These are phyloP conservation scores for Cubamyces lactineus DNA, from an alignment of 768 basidiomycete species.

Conservation along the genomic window DNA sequence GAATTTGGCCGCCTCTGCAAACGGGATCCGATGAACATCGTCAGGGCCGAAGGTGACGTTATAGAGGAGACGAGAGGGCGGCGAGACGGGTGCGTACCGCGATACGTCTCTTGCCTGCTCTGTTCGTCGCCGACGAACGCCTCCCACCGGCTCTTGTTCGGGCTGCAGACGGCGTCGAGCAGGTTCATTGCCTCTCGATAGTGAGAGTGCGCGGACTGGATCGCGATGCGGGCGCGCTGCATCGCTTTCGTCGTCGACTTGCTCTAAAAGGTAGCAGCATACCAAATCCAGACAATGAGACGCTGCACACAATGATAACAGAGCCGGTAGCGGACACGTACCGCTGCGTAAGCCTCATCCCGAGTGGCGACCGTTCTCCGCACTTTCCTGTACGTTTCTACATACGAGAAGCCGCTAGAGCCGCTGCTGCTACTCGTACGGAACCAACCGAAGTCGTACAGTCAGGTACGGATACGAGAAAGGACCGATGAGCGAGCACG, in stretches of 20 bases:
- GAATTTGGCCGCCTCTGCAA: constrained; percentile 26
- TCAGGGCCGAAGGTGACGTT: neutral
- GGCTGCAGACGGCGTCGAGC: constrained; percentile 28
- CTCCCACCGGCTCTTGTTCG: constrained; percentile 24
- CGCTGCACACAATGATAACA: neutral
- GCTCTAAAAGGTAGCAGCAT: constrained; percentile 13
- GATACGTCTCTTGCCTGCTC: constrained; percentile 28
- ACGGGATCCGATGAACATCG: neutral
- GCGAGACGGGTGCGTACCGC: constrained; percentile 15
- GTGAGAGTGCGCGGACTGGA: constrained; percentile 30
- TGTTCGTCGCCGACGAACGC: constrained; percentile 29
- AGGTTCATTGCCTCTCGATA: constrained; percentile 28
- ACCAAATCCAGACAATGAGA: neutral
- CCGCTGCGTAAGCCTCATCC: constrained; percentile 23
- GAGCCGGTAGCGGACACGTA: constrained; percentile 1
- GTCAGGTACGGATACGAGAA: neutral
- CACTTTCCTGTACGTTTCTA: constrained; percentile 8
- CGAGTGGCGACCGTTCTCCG: constrained; percentile 25
- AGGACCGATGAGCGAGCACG: neutral
- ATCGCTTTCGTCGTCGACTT: constrained; percentile 21
- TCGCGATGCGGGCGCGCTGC: constrained; percentile 20
- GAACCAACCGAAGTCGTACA: too few relatives aligned
- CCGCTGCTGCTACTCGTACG: neutral
- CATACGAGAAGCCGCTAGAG: constrained; percentile 1
- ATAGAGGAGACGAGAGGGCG: too few relatives aligned